phyloP scores from a whole-genome alignment of 1,139 yeast genomes.

The Debaryomyces singareniensis region DNA sequence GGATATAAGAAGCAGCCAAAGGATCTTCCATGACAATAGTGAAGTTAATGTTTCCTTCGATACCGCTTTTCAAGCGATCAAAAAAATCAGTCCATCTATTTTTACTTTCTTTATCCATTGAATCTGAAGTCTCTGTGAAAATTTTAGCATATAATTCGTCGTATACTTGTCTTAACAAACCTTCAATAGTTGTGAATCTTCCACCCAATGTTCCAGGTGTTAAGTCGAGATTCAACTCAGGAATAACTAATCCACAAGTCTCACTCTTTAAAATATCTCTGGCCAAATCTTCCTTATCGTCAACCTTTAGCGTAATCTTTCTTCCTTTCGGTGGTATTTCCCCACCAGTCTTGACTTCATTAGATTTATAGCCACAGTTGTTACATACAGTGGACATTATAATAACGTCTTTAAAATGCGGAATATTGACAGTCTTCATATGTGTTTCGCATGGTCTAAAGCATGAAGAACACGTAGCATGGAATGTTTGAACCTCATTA shows the following conservation, averaged over 20 bases:
- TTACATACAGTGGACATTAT: constrained; percentile 95
- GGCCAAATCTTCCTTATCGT: constrained; percentile 89
- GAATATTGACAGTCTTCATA: constrained; percentile 95
- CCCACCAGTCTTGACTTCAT: constrained; percentile 98
- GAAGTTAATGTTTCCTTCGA: constrained; percentile 75
- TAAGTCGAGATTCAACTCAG: constrained; percentile 85
- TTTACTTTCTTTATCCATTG: constrained; percentile 77
- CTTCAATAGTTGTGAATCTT: constrained; percentile 94
- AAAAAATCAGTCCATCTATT: constrained; percentile 79
- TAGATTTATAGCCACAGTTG: constrained; percentile 90
- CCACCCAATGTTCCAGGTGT: constrained; percentile 98
- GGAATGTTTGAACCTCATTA: constrained; percentile 89
- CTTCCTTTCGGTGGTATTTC: constrained; percentile 86
- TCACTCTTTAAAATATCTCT: constrained; percentile 94
- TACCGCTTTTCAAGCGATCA: constrained; percentile 69
- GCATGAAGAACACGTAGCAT: constrained; percentile 91
- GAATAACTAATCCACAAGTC: constrained; percentile 79
- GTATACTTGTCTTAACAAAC: constrained; percentile 78
- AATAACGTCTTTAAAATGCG: constrained; percentile 96
- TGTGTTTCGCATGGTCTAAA: constrained; percentile 78
- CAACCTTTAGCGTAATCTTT: constrained; percentile 64
- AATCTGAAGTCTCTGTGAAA: constrained; percentile 80
- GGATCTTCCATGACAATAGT: constrained; percentile 92
- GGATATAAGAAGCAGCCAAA: constrained; percentile 89
- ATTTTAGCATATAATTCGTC: constrained; percentile 87